Base-by-base conservation (phyloP, 176 grass and related monocot species). In the Triticum timopheevii region DNA sequence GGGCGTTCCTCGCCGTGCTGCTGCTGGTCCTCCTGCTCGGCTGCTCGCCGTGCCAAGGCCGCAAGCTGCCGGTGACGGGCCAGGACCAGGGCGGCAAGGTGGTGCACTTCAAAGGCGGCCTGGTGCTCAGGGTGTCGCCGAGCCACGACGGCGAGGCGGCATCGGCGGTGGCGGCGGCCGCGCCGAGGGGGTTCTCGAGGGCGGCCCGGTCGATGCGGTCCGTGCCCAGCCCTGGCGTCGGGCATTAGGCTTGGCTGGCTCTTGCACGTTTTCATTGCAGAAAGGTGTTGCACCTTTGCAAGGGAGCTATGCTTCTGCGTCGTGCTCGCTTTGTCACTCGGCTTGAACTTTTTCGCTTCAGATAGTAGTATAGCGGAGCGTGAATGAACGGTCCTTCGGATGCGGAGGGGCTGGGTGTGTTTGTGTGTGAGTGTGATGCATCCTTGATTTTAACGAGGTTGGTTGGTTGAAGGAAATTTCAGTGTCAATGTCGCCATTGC, bases 161-260 rank as follows among this genome's bases (percentile, higher is more conserved):
- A 24, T 1, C 6, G 10, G 76, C 31, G 30, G 7, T 13, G 31
- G 12, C 45, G 42, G 15, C 27, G 27, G 27, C 27, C 27, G 27
- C 13, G 25, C 4, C 76, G 22, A 61, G 6, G 16, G 61, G 77
- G 13, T 69, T 85, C 38, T 61, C 88, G 25, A 79, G 88, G 12
- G 28, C 38, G 0, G 88, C 62, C 49, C 76, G 93, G 40, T 39
- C 28, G 30, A 87, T 95, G 73, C 87, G 82, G 2, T 95, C 93
- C 5, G 93, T 95, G 81, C 90, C 90, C 0, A 95, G 93, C 10
- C 93, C 90, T 9, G 90, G 93, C 15, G 85, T 90, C 16, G 90
- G 93, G 47, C 90, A 95, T 72, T 94, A 91, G 79, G 56, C 7
- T 24, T 5, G 11, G 3, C 13, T 49, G 45, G 28, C 2, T 30